Evolutionary conservation across 352 stramenopile genomes (phyloP).

Genomic region (Plasmopara viticola): DNA sequence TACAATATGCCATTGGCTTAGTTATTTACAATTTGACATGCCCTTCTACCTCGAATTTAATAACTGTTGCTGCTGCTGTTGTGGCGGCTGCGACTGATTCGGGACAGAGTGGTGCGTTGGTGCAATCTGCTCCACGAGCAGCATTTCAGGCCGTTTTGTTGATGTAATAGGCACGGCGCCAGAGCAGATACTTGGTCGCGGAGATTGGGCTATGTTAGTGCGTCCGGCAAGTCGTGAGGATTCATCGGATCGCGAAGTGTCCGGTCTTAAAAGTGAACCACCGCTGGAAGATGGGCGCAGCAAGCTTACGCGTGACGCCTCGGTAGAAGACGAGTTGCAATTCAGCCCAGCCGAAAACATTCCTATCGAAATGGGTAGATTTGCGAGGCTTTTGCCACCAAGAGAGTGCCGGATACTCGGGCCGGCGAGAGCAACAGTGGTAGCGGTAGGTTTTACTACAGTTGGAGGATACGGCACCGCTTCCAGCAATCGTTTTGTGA

Average conservation of each 20-base stretch:
- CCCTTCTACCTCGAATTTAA: conserved; percentile 36
- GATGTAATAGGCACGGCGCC: conserved; percentile 6
- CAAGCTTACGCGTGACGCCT: conserved; percentile 21
- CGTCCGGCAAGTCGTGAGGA: conserved; percentile 28
- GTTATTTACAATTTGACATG: conserved; percentile 39
- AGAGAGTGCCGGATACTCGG: conserved; percentile 17
- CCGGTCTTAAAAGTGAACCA: conserved; percentile 22
- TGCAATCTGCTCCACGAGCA: conserved; percentile 30
- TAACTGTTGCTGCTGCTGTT: conserved; percentile 30
- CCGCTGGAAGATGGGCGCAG: conserved; percentile 22
- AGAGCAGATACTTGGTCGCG: conserved; percentile 11
- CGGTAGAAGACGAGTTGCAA: conserved; percentile 23
- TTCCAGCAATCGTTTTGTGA: conserved; percentile 75
- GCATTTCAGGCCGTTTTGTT: conserved; percentile 29
- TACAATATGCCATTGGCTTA: conserved; percentile 37
- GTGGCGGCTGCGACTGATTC: conserved; percentile 23
- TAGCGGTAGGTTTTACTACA: conserved; percentile 30
- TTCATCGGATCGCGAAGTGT: conserved; percentile 23
- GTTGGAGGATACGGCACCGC: conserved; percentile 40
- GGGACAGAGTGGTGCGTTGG: conserved; percentile 21
- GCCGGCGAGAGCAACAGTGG: conserved; percentile 17
- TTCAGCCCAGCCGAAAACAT: conserved; percentile 28
- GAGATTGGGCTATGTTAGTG: conserved; percentile 11
- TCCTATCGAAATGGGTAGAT: conserved; percentile 27
- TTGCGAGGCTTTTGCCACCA: conserved; percentile 10